Percentiles rank a stretch among this genome's conserved stretches.
Conservation (phyloP, 23 red algal genomes). For the Pyropia yezoensis region DNA sequence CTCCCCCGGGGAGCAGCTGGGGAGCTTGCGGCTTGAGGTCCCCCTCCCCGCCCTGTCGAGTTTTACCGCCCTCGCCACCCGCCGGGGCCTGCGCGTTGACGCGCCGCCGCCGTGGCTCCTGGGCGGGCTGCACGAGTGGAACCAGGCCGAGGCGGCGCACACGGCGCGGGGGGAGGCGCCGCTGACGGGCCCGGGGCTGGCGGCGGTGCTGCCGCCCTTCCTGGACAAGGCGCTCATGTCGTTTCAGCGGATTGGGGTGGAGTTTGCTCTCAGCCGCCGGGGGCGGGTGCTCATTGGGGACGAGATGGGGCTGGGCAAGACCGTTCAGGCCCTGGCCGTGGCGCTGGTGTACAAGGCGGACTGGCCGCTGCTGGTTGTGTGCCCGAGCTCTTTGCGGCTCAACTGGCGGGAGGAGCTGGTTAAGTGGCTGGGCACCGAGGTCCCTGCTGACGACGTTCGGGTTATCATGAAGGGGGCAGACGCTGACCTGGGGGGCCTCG, state of each 20-base stretch:
- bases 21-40: no score
- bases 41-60: no score
- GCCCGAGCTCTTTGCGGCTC: slow-evolving; percentile 44
- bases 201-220: no score
- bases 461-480: slow-evolving; percentile 63
- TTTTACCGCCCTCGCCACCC: no score
- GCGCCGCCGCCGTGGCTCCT: no score
- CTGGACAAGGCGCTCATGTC: no score
- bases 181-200: no score
- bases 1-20: no score
- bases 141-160: no score
- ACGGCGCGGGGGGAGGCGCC: no score
- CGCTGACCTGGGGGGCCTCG: background rate
- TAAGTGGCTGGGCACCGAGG: slow-evolving; percentile 35
- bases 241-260: slow-evolving; percentile 44
- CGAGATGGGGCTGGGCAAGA: slow-evolving; percentile 79
- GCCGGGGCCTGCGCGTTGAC: no score
- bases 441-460: slow-evolving; percentile 39
- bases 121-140: no score
- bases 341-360: slow-evolving; percentile 40
- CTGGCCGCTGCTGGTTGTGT: slow-evolving; percentile 71
- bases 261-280: slow-evolving; percentile 50
- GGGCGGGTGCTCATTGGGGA: slow-evolving; percentile 55
- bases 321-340: slow-evolving; percentile 47
- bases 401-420: slow-evolving; percentile 72